Conservation (phyloP, 108 stramenopile species). For the Fistulifera solaris region DNA sequence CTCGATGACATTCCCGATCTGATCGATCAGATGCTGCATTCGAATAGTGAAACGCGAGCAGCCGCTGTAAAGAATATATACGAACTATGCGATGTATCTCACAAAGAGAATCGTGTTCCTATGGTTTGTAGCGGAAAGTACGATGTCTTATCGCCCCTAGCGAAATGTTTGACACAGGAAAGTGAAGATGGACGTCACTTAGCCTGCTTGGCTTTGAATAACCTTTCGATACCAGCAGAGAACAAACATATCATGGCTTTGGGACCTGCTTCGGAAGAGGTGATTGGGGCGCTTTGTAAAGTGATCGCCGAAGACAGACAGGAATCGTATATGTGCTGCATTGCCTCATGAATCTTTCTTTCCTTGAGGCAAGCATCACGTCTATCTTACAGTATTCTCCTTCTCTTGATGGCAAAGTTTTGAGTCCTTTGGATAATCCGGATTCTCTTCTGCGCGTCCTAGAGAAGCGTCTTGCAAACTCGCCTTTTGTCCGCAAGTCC, state of each 20-base stretch:
- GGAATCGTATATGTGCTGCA: slow-evolving; percentile 90
- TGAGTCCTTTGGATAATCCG: slow-evolving; percentile 70
- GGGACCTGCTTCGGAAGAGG: slow-evolving; percentile 70
- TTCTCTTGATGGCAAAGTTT: slow-evolving; percentile 44
- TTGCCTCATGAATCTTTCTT: slow-evolving; percentile 91
- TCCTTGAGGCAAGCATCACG: slow-evolving; percentile 84
- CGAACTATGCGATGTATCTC: slow-evolving; percentile 85
- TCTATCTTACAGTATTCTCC: slow-evolving; percentile 81
- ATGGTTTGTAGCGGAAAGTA: slow-evolving; percentile 88
- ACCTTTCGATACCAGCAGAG: slow-evolving; percentile 87
- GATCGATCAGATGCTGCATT: slow-evolving; percentile 70
- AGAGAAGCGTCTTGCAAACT: slow-evolving; percentile 77
- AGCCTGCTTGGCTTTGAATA: slow-evolving; percentile 84
- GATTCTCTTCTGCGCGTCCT: slow-evolving; percentile 74
- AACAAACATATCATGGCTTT: slow-evolving; percentile 90
- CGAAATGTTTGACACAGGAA: slow-evolving; percentile 82
- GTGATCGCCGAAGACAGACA: slow-evolving; percentile 88
- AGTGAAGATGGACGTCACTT: slow-evolving; percentile 84
- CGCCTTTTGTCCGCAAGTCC: slow-evolving; percentile 38
- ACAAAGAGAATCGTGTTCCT: slow-evolving; percentile 92
- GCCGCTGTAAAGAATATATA: slow-evolving; percentile 87
- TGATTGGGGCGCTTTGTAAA: slow-evolving; percentile 84
- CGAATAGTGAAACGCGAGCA: slow-evolving; percentile 77
- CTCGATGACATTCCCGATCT: slow-evolving; percentile 88
- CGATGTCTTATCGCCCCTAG: slow-evolving; percentile 80